These are phyloP conservation scores for Jamesozyma hellenica DNA, from an alignment of 805 yeast genomes.

Conservation along the genomic window DNA sequence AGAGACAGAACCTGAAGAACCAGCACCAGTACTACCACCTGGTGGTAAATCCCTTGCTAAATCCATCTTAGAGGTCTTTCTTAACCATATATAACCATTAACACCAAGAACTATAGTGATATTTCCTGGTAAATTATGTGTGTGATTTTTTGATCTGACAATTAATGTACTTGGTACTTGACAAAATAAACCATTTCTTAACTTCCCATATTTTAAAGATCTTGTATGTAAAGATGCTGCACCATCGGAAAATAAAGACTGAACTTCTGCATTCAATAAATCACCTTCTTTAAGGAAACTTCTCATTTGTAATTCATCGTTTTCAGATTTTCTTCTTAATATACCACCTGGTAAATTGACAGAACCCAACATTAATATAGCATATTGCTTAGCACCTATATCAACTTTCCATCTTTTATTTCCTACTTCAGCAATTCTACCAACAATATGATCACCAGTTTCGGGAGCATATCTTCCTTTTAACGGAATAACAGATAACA, in stretches of 20 bases:
- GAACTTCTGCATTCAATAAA: constrained; percentile 90
- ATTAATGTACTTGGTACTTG: constrained; percentile 76
- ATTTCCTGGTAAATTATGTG: constrained; percentile 87
- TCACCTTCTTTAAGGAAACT: constrained; percentile 92
- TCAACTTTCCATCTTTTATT: constrained; percentile 94
- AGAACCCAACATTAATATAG: constrained; percentile 85
- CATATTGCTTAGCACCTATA: constrained; percentile 85
- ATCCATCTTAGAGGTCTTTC: constrained; percentile 44
- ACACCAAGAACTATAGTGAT: constrained; percentile 86
- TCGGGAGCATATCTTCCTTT: constrained; percentile 86
- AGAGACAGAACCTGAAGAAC: constrained; percentile 12
- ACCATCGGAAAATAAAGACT: constrained; percentile 79
- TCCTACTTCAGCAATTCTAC: constrained; percentile 89
- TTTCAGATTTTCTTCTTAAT: constrained; percentile 83
- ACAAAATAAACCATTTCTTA: constrained; percentile 80
- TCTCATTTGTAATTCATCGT: constrained; percentile 95
- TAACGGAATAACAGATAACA: constrained; percentile 76
- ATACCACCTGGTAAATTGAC: constrained; percentile 97
- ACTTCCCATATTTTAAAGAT: constrained; percentile 88
- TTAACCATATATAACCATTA: constrained; percentile 89
- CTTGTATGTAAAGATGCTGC: constrained; percentile 91
- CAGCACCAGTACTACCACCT: constrained; percentile 21
- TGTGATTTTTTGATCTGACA: constrained; percentile 77
- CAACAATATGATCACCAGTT: constrained; percentile 93
- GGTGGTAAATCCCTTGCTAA: constrained; percentile 24